These are phyloP conservation scores for Cupressus sempervirens DNA, from an alignment of 75 land plant genomes.

Conservation along the genomic window DNA sequence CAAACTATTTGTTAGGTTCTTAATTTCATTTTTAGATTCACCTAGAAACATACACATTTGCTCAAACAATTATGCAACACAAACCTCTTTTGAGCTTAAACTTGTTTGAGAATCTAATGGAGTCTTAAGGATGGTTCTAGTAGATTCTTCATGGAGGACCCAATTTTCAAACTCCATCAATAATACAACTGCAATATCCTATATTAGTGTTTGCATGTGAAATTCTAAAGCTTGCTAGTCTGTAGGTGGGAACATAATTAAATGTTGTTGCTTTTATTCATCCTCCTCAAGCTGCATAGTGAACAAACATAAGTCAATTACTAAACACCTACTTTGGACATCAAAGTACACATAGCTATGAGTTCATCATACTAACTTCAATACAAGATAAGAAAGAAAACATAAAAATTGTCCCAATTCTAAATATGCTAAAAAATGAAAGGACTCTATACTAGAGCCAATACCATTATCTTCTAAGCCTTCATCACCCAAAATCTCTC, in stretches of 20 bases:
- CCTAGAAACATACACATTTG: neutral
- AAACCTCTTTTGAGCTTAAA: slow-evolving; percentile 94
- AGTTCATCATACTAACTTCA: neutral
- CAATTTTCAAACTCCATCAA: slow-evolving; percentile 96
- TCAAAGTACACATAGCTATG: neutral
- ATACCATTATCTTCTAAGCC: neutral
- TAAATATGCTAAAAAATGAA: neutral
- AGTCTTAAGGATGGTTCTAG: slow-evolving; percentile 83
- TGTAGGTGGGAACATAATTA: slow-evolving; percentile 75
- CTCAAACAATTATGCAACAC: slow-evolving; percentile 4
- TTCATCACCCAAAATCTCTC: neutral
- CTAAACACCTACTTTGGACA: neutral
- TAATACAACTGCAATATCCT: slow-evolving; percentile 87
- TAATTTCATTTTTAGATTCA: neutral
- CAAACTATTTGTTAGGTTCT: neutral
- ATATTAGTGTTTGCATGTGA: slow-evolving; percentile 89
- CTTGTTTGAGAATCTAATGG: slow-evolving; percentile 95
- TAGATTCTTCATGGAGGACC: slow-evolving; percentile 90
- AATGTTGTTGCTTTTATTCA: slow-evolving; percentile 42
- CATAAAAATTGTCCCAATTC: neutral
- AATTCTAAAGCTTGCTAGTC: slow-evolving; percentile 73
- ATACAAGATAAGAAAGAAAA: neutral
- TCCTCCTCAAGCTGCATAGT: slow-evolving; percentile 60
- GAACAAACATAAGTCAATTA: slow-evolving; percentile 6
- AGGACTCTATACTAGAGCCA: neutral